Conservation (phyloP, 116 monocot species). For the Papilionanthe hybrid region DNA sequence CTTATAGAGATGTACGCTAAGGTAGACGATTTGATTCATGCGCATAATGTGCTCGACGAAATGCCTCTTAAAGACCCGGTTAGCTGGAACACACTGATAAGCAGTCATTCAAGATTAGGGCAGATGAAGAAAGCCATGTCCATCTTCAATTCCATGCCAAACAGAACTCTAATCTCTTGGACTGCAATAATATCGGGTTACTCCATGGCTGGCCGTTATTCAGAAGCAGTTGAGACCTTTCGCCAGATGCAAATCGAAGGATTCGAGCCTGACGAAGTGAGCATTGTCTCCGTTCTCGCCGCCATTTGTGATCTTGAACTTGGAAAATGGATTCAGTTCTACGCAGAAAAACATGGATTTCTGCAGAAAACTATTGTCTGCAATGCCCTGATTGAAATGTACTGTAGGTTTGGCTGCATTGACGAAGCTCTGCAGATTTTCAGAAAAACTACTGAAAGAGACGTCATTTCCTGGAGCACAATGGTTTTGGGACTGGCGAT, state of each 20-base stretch:
- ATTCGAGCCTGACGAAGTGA: constrained; percentile 1
- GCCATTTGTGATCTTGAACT: constrained; percentile 53
- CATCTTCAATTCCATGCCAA: constrained; percentile 21
- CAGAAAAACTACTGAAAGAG: constrained; percentile 24
- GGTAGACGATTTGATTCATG: constrained; percentile 21
- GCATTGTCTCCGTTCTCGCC: constrained; percentile 40
- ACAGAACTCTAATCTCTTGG: constrained; percentile 11
- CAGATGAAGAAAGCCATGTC: constrained; percentile 12
- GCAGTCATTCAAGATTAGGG: neutral
- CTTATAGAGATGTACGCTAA: constrained; percentile 54
- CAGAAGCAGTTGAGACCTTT: neutral
- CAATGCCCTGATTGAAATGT: constrained; percentile 76
- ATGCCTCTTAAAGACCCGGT: neutral
- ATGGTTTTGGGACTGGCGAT: constrained; percentile 49
- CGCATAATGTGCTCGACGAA: neutral
- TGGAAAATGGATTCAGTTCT: constrained; percentile 64
- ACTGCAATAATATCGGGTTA: constrained; percentile 22
- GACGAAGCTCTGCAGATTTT: constrained; percentile 41
- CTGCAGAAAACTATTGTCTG: constrained; percentile 29
- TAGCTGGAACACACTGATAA: neutral
- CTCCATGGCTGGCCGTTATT: constrained; percentile 8
- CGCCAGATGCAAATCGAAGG: neutral
- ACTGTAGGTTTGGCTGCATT: constrained; percentile 64
- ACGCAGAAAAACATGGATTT: constrained; percentile 33
- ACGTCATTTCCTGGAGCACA: constrained; percentile 71